A percentile compares a stretch with the other conserved stretches of the same genome.
These are phyloP conservation scores for Gymnopilus dilepis DNA, from an alignment of 768 basidiomycete species.

Conservation along the genomic window DNA sequence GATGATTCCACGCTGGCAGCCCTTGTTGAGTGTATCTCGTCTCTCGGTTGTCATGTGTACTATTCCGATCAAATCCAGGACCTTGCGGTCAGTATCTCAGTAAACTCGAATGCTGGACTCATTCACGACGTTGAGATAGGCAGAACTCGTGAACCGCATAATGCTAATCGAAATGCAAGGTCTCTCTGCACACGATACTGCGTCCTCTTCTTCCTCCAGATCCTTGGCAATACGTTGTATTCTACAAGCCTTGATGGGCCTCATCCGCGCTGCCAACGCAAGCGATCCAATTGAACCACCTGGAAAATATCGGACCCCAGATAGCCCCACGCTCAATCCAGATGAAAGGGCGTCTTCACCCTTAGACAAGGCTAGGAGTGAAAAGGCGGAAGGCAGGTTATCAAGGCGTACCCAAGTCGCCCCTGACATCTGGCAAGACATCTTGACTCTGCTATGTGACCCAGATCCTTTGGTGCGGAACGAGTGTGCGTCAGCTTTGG, in stretches of 20 bases:
- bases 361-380: conserved; percentile 34
- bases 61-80: conserved; percentile 97
- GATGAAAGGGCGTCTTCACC: conserved; percentile 7
- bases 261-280: conserved; percentile 67
- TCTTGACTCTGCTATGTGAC: conserved; percentile 84
- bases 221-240: conserved; percentile 73
- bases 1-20: conserved; percentile 69
- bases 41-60: conserved; percentile 90
- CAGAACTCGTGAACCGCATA: conserved; percentile 47
- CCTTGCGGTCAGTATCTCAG: conserved; percentile 56
- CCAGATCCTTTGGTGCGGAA: conserved; percentile 75
- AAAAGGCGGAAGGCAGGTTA: conserved; percentile 37
- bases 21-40: conserved; percentile 78
- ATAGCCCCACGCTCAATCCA: conserved; percentile 10
- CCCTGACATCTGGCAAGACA: conserved; percentile 92
- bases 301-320: conserved; percentile 1
- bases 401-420: conserved; percentile 72
- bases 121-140: background rate
- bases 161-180: conserved; percentile 73
- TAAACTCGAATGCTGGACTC: background rate
- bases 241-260: conserved; percentile 69
- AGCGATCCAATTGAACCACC: conserved; percentile 35
- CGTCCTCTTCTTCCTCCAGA: conserved; percentile 43
- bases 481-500: conserved; percentile 75
- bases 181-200: conserved; percentile 44